phyloP scores from a whole-genome alignment of 2,329 filamentous ascomycete species.

The Verticillium zaregamsianum region DNA sequence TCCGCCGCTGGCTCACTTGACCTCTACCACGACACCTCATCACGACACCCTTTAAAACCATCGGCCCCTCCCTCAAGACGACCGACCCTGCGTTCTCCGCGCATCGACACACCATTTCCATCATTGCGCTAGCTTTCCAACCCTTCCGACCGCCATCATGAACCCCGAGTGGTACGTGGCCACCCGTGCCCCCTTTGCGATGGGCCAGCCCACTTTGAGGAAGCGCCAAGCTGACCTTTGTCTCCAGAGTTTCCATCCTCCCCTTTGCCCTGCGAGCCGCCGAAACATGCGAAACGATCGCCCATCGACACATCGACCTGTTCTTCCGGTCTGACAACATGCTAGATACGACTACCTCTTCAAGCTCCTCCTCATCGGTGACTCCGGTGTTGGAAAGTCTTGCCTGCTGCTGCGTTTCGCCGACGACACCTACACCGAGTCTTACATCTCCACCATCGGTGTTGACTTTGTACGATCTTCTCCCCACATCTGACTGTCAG shows the following conservation, averaged over 20 bases:
- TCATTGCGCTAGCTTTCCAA: constrained; percentile 5
- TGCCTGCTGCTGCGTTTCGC: constrained; percentile 97
- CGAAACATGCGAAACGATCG: neutral
- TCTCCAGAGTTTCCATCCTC: constrained; percentile 4
- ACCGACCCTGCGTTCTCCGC: neutral
- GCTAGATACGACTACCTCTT: constrained; percentile 99
- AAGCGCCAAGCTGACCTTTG: constrained; percentile 14
- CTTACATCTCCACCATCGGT: constrained; percentile 99
- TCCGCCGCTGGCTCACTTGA: constrained; percentile 1
- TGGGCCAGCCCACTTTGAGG: constrained; percentile 1
- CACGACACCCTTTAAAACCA: constrained; percentile 6
- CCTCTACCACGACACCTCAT: constrained; percentile 5
- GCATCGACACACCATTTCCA: constrained; percentile 2
- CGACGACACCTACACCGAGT: constrained; percentile 98
- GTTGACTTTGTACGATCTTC: constrained; percentile 81
- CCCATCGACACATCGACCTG: neutral
- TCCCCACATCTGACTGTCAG: neutral
- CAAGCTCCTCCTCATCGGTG: constrained; percentile 99
- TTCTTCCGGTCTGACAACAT: constrained; percentile 17
- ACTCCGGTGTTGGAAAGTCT: constrained; percentile 99
- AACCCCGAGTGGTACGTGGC: constrained; percentile 85
- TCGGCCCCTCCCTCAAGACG: constrained; percentile 8
- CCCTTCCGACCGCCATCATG: constrained; percentile 54
- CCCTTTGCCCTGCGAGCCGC: neutral
- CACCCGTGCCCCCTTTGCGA: constrained; percentile 9